Evolutionary conservation across 2,329 filamentous ascomycete species (phyloP), one percentile per base, ranked within the genome.

Genomic region (Botrytis paeoniae): DNA sequence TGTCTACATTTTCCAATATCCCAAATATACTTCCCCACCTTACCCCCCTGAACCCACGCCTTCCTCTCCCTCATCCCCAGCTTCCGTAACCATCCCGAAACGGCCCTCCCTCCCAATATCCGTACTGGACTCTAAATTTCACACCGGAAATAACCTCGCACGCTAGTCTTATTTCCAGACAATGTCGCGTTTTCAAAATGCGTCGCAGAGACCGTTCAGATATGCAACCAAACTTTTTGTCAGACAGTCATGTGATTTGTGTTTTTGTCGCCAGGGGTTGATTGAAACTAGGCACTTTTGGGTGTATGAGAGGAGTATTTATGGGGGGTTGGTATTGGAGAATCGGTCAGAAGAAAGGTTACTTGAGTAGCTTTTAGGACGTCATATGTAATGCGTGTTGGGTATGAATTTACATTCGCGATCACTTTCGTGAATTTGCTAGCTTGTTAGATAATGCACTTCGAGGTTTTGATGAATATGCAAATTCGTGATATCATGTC

Each of bases 1-100:
- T 5, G 0, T n/a, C 25, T 0, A 7, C 1, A n/a, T 54, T 16
- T 4, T 3, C 6, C 25, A n/a, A 0, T n/a, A 54, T 0, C n/a
- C 10, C 10, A n/a, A n/a, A 14, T 16, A 54, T n/a, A 16, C 25
- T 7, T 54, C 12, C 10, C n/a, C 48, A 5, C 4, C 12, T 12
- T 25, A 54, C 39, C 1, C 0, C 48, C 1, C 0, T 4, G n/a
- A 12, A 1, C 25, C 20, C 43, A 7, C 43, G 0, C 43, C 8
- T 22, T 14, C 4, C 0, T 54, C 51, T 54, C n/a, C n/a, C n/a
- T 54, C 51, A 10, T n/a, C 25, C n/a, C n/a, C n/a, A n/a, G 25
- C 48, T n/a, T 51, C 22, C 4, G 1, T 22, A 12, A 10, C 25
- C 48, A 43, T 7, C 4, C 25, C 25, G 25, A n/a, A n/a, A n/a